Evolutionary conservation across 306 rosid species (phyloP).

Genomic region (Astragalus membranaceus): DNA sequence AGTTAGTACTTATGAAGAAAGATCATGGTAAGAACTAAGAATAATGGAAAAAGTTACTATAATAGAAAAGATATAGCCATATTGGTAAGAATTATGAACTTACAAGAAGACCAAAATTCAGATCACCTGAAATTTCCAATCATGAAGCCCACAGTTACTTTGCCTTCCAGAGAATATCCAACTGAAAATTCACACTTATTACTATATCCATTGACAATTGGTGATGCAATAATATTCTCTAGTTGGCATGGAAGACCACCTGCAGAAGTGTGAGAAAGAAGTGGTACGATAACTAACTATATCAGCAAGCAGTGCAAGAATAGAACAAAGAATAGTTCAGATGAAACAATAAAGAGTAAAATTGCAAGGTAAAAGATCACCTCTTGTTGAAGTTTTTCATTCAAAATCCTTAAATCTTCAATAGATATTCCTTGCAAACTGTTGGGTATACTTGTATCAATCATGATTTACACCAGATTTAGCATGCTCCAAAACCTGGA

Average conservation of each 20-base stretch:
- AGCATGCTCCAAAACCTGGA: too few species aligned
- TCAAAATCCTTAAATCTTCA: slow-evolving; percentile 72
- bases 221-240: slow-evolving; percentile 80
- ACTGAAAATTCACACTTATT: slow-evolving; percentile 95
- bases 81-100: too few species aligned
- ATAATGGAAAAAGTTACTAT: too few species aligned
- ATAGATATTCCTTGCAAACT: slow-evolving; percentile 67
- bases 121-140: slow-evolving; percentile 90
- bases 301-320: slow-evolving; percentile 1
- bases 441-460: slow-evolving; percentile 23
- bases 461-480: too few species aligned
- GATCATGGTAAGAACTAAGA: too few species aligned
- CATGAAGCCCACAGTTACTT: slow-evolving; percentile 87
- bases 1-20: too few species aligned
- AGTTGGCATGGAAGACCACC: slow-evolving; percentile 93
- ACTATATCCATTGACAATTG: slow-evolving; percentile 81
- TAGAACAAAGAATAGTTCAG: slow-evolving; percentile 10
- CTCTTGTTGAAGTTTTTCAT: slow-evolving; percentile 85
- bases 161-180: slow-evolving; percentile 77
- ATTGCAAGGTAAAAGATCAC: slow-evolving; percentile 30
- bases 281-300: neutral
- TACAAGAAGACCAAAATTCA: too few species aligned
- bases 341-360: slow-evolving; percentile 15
- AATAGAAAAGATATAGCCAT: too few species aligned
- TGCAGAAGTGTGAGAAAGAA: too few species aligned